These are phyloP conservation scores for Fraxinus latifolia DNA, from an alignment of 305 asterid genomes.

Conservation along the genomic window DNA sequence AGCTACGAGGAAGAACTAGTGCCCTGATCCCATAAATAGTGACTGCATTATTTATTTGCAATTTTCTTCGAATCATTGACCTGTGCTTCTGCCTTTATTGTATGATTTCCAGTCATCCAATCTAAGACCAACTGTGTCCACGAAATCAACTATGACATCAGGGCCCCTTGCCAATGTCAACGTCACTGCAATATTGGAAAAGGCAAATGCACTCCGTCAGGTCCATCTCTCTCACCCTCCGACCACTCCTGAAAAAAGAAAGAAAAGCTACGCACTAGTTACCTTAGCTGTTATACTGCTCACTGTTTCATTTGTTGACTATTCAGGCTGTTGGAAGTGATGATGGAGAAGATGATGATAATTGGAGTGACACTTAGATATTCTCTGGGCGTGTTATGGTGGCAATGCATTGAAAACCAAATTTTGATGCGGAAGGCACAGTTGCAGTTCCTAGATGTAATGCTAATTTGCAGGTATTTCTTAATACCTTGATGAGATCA, in stretches of 20 bases:
- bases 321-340: constrained; percentile 91
- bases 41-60: background rate
- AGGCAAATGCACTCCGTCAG: constrained; percentile 94
- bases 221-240: constrained; percentile 34
- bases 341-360: constrained; percentile 30
- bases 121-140: constrained; percentile 61
- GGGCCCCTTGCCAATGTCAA: constrained; percentile 50
- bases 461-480: background rate
- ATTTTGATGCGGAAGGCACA: background rate
- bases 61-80: constrained; percentile 12
- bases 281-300: background rate
- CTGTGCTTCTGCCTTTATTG: constrained; percentile 11
- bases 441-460: background rate
- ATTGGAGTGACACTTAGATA: constrained; percentile 75
- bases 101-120: constrained; percentile 58
- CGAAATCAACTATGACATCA: constrained; percentile 45
- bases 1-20: background rate
- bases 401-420: background rate
- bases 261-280: background rate
- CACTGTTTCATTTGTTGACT: constrained; percentile 17
- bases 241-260: background rate
- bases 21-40: background rate
- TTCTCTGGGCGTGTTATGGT: background rate
- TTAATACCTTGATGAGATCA: background rate
- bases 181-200: constrained; percentile 76